phyloP scores from a whole-genome alignment of 2,329 filamentous ascomycete species.

The Lomentospora prolificans region DNA sequence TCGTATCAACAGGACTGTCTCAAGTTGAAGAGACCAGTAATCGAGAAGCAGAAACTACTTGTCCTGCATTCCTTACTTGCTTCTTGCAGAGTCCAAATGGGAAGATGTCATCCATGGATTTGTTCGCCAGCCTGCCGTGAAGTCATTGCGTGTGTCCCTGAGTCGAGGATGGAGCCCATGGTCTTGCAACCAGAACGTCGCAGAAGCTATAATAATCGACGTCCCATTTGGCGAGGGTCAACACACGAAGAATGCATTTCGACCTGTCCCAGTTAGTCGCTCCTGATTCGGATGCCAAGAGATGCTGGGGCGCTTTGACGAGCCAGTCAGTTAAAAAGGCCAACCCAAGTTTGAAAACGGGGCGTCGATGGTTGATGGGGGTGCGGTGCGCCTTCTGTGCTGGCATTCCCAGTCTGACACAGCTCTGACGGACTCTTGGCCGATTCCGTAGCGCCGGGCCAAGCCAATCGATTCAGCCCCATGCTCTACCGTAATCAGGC shows the following conservation, averaged over 20 bases:
- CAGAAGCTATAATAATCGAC: background rate
- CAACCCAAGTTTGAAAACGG: background rate
- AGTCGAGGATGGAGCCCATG: background rate
- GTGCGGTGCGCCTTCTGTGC: too few species aligned
- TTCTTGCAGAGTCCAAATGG: too few species aligned
- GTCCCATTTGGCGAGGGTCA: background rate
- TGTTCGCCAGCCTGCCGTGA: background rate
- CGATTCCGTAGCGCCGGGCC: background rate
- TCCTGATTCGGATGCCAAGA: background rate
- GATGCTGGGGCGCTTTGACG: background rate
- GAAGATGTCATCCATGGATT: background rate
- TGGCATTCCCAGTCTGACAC: too few species aligned
- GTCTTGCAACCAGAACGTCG: background rate
- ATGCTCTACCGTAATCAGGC: background rate
- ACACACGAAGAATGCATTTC: background rate
- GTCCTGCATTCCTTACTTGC: too few species aligned
- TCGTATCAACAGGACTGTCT: too few species aligned
- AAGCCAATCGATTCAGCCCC: conserved; percentile 2
- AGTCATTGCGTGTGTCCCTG: background rate
- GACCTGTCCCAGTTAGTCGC: background rate
- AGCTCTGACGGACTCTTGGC: background rate
- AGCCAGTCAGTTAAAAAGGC: background rate
- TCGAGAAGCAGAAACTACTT: too few species aligned
- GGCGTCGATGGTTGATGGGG: background rate
- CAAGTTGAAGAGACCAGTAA: too few species aligned